Conservation (phyloP, 305 asterid species). For the Fraxinus baroniana region DNA sequence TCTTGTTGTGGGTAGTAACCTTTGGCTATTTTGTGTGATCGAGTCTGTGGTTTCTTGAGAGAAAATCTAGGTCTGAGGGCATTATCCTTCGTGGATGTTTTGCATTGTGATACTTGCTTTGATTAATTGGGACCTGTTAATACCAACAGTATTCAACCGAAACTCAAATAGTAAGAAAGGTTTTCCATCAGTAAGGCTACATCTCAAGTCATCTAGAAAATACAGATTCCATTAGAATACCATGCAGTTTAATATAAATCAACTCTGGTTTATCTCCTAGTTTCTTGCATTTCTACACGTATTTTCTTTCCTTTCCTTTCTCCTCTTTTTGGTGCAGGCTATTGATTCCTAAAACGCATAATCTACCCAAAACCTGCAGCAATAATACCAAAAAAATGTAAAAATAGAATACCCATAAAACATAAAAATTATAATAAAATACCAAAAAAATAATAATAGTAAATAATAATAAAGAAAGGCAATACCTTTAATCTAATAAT, state of each 20-base stretch:
- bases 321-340: background rate
- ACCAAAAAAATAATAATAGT: background rate
- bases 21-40: too few species aligned
- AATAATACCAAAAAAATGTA: background rate
- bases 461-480: background rate
- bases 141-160: constrained; percentile 19
- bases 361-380: background rate
- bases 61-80: too few species aligned
- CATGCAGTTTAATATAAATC: too few species aligned
- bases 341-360: too few species aligned
- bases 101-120: too few species aligned
- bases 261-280: background rate
- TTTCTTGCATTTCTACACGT: background rate
- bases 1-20: too few species aligned
- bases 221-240: too few species aligned
- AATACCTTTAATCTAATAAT: constrained; percentile 58
- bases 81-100: too few species aligned
- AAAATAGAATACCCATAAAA: background rate
- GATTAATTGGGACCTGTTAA: too few species aligned
- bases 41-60: too few species aligned
- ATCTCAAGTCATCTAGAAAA: too few species aligned
- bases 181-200: background rate
- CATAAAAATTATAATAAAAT: background rate
- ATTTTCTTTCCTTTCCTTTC: background rate
- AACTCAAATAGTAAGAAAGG: background rate